A percentile compares a stretch with the other conserved stretches of the same genome.
Conservation (phyloP, 164 flowering plant species). For the Nymphaea colorata region DNA sequence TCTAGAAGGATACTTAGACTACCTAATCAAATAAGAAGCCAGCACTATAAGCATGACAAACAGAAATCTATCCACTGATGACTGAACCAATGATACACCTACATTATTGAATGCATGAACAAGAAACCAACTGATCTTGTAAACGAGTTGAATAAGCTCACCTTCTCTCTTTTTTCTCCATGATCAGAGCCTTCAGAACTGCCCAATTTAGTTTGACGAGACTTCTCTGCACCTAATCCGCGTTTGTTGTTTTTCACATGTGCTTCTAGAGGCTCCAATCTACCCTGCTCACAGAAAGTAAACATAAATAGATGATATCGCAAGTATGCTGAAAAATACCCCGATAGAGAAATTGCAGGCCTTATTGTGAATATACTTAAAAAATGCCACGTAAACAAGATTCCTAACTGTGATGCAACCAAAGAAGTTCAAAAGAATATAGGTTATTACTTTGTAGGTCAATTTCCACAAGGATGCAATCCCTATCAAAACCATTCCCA, state of each 20-base stretch:
- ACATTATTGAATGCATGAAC: neutral
- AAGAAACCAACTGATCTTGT: neutral
- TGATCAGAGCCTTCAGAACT: neutral
- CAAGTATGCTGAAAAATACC: too few species aligned
- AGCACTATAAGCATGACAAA: neutral
- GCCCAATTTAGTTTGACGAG: constrained; percentile 16
- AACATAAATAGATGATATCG: too few species aligned
- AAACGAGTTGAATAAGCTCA: neutral
- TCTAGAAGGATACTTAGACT: too few species aligned
- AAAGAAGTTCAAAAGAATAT: too few species aligned
- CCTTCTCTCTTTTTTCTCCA: neutral
- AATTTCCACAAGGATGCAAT: too few species aligned
- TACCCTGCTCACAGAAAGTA: constrained; percentile 38
- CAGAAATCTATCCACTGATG: neutral
- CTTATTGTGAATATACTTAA: too few species aligned
- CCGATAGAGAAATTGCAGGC: too few species aligned
- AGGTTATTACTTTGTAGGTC: too few species aligned
- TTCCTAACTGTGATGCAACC: too few species aligned
- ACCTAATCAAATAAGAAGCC: neutral
- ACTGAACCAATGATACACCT: neutral
- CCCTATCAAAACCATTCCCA: too few species aligned
- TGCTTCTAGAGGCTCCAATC: constrained; percentile 61
- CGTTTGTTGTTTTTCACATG: constrained; percentile 55
- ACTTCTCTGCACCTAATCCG: constrained; percentile 70
- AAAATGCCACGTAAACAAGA: too few species aligned